Base-by-base conservation (phyloP, 2,329 filamentous ascomycete genomes). In the Arthrinium puccinioides region DNA sequence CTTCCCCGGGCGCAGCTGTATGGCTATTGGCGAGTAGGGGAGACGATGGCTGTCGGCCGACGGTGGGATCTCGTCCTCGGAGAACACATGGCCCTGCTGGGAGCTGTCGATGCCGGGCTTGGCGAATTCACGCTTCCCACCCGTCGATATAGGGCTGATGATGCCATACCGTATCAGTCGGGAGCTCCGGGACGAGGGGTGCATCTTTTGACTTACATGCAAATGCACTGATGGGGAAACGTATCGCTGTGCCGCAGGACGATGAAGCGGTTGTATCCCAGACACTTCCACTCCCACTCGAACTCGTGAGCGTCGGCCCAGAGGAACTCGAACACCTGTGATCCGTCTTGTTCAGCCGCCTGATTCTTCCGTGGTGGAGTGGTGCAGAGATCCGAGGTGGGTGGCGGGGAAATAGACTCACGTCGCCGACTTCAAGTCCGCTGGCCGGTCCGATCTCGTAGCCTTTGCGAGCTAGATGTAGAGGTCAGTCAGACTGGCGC, bases 261-360 rank as follows among this genome's bases (percentile, higher is more conserved):
- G 19, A 61, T 59, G 46, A 61, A 61, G 10, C 56, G 55, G 26
- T 49, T 52, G 44, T 61, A 61, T 10, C 57, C 57, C 15, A 61
- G 50, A 37, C 57, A 61, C 48, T 60, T 61, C 57, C 57, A 61
- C 43, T 61, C 57, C 54, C 57, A 61, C 30, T 59, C 53, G 25
- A 59, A 61, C 33, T 61, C 55, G 30, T 52, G 39, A 19, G 54
- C 47, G 32, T 61, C 57, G 27, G 57, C 56, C 57, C 57, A 61
- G n/a, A 61, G 54, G 38, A 61, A 61, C 37, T 61, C 57, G 40
- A 61, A 61, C 15, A 60, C 57, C 57, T 60, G 32, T 35, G 24
- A 11, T 9, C 19, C 18, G 14, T 15, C 39, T 30, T 23, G 33
- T 42, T 43, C 33, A 46, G 37, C 29, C 36, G n/a, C 19, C 21